A percentile compares a stretch with the other conserved stretches of the same genome.
Conservation (phyloP, 2,329 filamentous ascomycete genomes). For the Neurospora sp. region DNA sequence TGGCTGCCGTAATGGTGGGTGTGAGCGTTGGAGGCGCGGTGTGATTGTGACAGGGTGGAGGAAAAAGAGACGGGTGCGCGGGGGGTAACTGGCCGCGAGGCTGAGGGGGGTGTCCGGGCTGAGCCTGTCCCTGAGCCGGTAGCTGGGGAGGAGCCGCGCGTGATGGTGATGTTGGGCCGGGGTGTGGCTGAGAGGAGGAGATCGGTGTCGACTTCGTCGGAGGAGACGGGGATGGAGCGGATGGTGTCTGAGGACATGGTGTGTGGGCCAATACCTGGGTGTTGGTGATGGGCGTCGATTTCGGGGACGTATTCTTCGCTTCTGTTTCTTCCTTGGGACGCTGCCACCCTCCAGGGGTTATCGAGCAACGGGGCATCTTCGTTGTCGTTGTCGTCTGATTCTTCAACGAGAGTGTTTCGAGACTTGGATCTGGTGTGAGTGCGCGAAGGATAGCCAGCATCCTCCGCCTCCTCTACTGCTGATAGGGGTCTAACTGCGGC, state of each 20-base stretch:
- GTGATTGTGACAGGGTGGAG: slow-evolving; percentile 1
- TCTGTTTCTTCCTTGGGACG: not conserved
- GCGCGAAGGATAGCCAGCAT: not conserved
- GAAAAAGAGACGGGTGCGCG: not conserved
- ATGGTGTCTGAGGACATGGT: slow-evolving; percentile 21
- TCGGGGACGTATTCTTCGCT: not conserved
- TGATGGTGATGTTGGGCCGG: slow-evolving; percentile 1
- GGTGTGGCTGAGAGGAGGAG: not conserved
- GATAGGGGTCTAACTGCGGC: slow-evolving; percentile 26
- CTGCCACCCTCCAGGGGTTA: slow-evolving; percentile 32
- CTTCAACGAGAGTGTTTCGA: slow-evolving; percentile 16
- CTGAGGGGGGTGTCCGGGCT: not conserved
- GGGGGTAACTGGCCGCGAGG: slow-evolving; percentile 17
- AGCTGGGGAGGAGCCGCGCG: not conserved
- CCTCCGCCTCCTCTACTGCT: slow-evolving; percentile 14
- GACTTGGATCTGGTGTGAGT: not conserved
- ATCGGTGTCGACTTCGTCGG: slow-evolving; percentile 8
- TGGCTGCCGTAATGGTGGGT: slow-evolving; percentile 25
- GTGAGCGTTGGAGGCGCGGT: slow-evolving; percentile 11
- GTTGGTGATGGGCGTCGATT: slow-evolving; percentile 1
- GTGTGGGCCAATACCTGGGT: slow-evolving; percentile 10
- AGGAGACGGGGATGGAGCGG: slow-evolving; percentile 13
- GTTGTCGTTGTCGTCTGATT: slow-evolving; percentile 1
- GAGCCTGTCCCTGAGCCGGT: not conserved
- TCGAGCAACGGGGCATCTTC: slow-evolving; percentile 29